Percentiles rank a stretch among this genome's conserved stretches.
Evolutionary conservation across 2,329 filamentous ascomycete species (phyloP).

Genomic region (Xylaria hypoxylon): DNA sequence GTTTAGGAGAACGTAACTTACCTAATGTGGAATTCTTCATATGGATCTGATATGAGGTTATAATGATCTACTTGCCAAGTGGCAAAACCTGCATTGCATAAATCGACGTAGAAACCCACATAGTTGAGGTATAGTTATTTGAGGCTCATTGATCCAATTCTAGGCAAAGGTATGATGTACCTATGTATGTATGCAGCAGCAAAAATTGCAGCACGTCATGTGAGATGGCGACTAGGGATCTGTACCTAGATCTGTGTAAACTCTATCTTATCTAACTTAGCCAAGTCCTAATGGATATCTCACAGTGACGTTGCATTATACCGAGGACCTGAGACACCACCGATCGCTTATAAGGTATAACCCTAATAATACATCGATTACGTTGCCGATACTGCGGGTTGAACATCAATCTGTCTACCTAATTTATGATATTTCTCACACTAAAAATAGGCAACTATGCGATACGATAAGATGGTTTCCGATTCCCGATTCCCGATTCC

Average conservation of each 20-base stretch:
- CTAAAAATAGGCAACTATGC: neutral
- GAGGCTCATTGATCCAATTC: slow-evolving; percentile 21
- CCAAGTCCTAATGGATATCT: neutral
- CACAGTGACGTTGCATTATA: slow-evolving; percentile 29
- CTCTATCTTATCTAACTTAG: slow-evolving; percentile 2
- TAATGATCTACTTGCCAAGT: neutral
- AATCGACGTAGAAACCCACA: neutral
- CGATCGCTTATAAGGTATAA: neutral
- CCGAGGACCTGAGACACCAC: slow-evolving; percentile 23
- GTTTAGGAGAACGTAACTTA: neutral
- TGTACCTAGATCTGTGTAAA: slow-evolving; percentile 1
- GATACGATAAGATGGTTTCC: neutral
- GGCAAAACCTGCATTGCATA: neutral
- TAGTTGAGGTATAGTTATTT: slow-evolving; percentile 15
- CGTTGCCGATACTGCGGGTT: neutral
- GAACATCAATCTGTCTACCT: neutral
- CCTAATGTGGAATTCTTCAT: slow-evolving; percentile 5
- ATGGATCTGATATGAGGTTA: neutral
- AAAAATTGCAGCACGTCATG: slow-evolving; percentile 30
- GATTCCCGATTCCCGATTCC: neutral
- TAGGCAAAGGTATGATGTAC: neutral
- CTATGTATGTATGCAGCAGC: no score
- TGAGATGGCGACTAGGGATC: slow-evolving; percentile 24
- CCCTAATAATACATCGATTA: neutral
- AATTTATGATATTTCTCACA: neutral